Base-by-base conservation (phyloP, 805 yeast species). In the Suhomyces sp. region DNA sequence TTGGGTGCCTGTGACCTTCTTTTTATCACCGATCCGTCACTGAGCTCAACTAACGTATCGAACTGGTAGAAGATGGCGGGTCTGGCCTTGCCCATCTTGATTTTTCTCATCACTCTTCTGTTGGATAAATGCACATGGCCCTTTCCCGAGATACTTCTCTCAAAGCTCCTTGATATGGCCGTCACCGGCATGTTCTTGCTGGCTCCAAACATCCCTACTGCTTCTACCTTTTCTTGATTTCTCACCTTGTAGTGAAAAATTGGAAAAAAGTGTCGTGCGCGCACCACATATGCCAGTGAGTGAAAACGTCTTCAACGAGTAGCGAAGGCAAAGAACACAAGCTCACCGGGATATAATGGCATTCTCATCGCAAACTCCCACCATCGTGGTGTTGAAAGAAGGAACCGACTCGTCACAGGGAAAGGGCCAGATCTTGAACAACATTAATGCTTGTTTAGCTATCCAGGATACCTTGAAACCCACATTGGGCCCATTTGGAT, bases 321-420 rank as follows among this genome's bases (percentile, higher is more conserved):
- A 24, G 46, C 29, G 26, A 24, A 42, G 48, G 31, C 24, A 41
- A 44, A 26, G 31, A 26, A 29, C 46, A 26, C 38, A 10, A 38
- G 13, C 17, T n/a, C 22, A 38, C 24, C 42, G 23, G 22, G 42
- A 38, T 38, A 29, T 12, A 48, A 92, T 91, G 97, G 87, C 87
- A 65, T 90, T 90, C 68, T 89, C 93, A 58, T 88, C 88, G 52
- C 97, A 92, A 71, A 88, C 97, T 38, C 99, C 99, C 46, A 93
- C 99, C n/a, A 89, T 93, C 62, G 98, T 94, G 57, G 98, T 94
- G 50, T 84, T 94, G 56, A 93, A 92, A 69, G 99, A 94, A 72
- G 99, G 99, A 49, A 94, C 99, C 4, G 99, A 94, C 67, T 77
- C 96, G 31, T 88, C 97, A 13, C 99, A 94, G 71, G 99, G 99